A percentile compares a stretch with the other conserved stretches of the same genome.
phyloP scores from a whole-genome alignment of 2,329 filamentous ascomycete genomes.

The Cadophora luteo-olivacea region DNA sequence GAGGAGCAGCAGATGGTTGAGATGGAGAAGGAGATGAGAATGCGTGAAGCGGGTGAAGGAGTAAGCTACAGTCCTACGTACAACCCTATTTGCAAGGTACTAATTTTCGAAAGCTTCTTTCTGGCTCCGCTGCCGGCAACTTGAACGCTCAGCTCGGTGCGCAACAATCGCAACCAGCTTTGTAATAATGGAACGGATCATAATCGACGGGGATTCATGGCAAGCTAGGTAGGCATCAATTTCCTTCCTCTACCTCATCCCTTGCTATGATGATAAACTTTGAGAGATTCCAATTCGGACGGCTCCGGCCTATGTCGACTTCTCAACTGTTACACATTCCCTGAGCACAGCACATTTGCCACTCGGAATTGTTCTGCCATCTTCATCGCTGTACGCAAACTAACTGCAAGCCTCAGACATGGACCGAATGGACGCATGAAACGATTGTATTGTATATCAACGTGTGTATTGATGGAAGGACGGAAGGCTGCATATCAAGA shows the following conservation, averaged over 20 bases:
- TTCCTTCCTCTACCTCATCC: not conserved
- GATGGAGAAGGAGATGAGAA: constrained; percentile 97
- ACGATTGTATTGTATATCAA: constrained; percentile 41
- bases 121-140: constrained; percentile 35
- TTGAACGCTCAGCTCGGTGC: constrained; percentile 41
- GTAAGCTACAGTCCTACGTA: constrained; percentile 46
- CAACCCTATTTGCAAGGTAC: constrained; percentile 7
- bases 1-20: constrained; percentile 97
- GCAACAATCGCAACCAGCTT: constrained; percentile 41
- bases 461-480: constrained; percentile 29
- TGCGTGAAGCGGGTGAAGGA: constrained; percentile 91
- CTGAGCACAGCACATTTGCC: constrained; percentile 15
- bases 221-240: not conserved
- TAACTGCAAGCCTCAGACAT: constrained; percentile 19
- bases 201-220: constrained; percentile 16
- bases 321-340: constrained; percentile 22
- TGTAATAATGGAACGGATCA: constrained; percentile 38
- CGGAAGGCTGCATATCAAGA: constrained; percentile 32
- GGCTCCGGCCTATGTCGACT: constrained; percentile 22
- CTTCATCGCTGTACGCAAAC: not conserved
- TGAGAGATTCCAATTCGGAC: constrained; percentile 17
- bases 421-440: constrained; percentile 22
- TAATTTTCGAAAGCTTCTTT: constrained; percentile 37
- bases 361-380: not conserved
- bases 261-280: constrained; percentile 14